Percentiles rank a stretch among this genome's conserved stretches.
Evolutionary conservation across 805 yeast genomes (phyloP).

Genomic region (Myxozyma mucilagina): DNA sequence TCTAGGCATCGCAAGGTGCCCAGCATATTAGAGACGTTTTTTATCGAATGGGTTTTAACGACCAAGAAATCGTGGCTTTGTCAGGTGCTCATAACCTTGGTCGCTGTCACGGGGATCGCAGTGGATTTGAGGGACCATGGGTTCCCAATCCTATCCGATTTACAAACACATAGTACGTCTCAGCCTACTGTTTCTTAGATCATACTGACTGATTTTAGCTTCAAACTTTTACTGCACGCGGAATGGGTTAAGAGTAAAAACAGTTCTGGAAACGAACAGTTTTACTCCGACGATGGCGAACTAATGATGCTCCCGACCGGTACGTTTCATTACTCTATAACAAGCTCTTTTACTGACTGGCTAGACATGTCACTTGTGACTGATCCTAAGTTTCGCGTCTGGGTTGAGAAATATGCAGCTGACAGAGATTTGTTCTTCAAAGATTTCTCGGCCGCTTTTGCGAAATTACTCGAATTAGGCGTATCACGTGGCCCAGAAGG

Average conservation of each 20-base stretch:
- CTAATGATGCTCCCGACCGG: slow-evolving; percentile 82
- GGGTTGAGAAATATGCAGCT: slow-evolving; percentile 67
- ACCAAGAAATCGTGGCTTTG: slow-evolving; percentile 70
- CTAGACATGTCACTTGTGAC: slow-evolving; percentile 64
- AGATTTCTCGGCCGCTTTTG: slow-evolving; percentile 68
- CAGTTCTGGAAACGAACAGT: slow-evolving; percentile 53
- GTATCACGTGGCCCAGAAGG: slow-evolving; percentile 57
- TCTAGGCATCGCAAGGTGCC: slow-evolving; percentile 57
- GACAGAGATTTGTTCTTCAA: slow-evolving; percentile 62
- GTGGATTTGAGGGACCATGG: slow-evolving; percentile 86
- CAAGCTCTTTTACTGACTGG: background rate
- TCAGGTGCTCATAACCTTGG: slow-evolving; percentile 79
- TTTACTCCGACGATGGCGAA: slow-evolving; percentile 55
- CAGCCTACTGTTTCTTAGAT: background rate
- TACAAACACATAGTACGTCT: slow-evolving; percentile 60
- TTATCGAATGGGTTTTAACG: slow-evolving; percentile 64
- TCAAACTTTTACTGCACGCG: slow-evolving; percentile 52
- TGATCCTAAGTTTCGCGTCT: slow-evolving; percentile 58
- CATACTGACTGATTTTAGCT: slow-evolving; percentile 38
- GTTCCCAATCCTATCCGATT: slow-evolving; percentile 75
- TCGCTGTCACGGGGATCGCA: slow-evolving; percentile 62
- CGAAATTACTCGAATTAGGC: slow-evolving; percentile 74
- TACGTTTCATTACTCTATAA: background rate
- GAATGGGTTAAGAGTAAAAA: slow-evolving; percentile 52
- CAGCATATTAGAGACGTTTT: slow-evolving; percentile 65